A percentile compares a stretch with the other conserved stretches of the same genome.
Conservation (phyloP, 2,329 filamentous ascomycete genomes). For the Cryphonectria parasitica region DNA sequence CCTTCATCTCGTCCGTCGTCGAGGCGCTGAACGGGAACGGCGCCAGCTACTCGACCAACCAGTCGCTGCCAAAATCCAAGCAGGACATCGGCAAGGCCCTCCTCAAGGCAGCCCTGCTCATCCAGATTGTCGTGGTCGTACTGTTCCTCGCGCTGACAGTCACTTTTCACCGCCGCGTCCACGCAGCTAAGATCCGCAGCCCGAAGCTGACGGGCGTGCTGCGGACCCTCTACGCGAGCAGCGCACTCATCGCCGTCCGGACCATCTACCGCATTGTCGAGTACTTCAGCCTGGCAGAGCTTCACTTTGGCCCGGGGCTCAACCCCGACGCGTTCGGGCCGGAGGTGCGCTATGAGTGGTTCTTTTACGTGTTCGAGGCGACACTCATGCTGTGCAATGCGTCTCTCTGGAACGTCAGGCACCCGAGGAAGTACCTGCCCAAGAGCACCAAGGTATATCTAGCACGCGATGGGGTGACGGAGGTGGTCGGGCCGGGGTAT, state of each 20-base stretch:
- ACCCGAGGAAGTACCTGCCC: slow-evolving; percentile 46
- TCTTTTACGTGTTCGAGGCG: slow-evolving; percentile 51
- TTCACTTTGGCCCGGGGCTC: slow-evolving; percentile 38
- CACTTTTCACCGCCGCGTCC: slow-evolving; percentile 49
- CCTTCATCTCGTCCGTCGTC: slow-evolving; percentile 48
- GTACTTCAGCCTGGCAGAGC: slow-evolving; percentile 45
- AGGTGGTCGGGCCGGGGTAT: slow-evolving; percentile 39
- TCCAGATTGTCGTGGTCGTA: slow-evolving; percentile 53
- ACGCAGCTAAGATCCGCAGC: slow-evolving; percentile 27
- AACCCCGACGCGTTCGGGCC: slow-evolving; percentile 38
- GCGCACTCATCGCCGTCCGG: slow-evolving; percentile 49
- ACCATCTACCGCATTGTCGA: slow-evolving; percentile 55
- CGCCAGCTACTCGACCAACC: slow-evolving; percentile 45
- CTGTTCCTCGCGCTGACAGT: slow-evolving; percentile 49
- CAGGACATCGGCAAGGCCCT: slow-evolving; percentile 44
- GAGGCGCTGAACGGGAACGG: slow-evolving; percentile 53
- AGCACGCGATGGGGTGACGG: slow-evolving; percentile 42
- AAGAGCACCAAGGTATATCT: slow-evolving; percentile 42
- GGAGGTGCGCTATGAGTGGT: slow-evolving; percentile 48
- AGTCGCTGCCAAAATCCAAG: slow-evolving; percentile 33
- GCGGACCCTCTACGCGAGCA: slow-evolving; percentile 47
- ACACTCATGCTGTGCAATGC: slow-evolving; percentile 45
- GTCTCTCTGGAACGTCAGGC: slow-evolving; percentile 43
- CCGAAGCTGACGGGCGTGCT: slow-evolving; percentile 36
- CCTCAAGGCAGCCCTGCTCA: slow-evolving; percentile 45